Conservation (phyloP, 495 filamentous ascomycete species). For the Umbilicaria muhlenbergii region DNA sequence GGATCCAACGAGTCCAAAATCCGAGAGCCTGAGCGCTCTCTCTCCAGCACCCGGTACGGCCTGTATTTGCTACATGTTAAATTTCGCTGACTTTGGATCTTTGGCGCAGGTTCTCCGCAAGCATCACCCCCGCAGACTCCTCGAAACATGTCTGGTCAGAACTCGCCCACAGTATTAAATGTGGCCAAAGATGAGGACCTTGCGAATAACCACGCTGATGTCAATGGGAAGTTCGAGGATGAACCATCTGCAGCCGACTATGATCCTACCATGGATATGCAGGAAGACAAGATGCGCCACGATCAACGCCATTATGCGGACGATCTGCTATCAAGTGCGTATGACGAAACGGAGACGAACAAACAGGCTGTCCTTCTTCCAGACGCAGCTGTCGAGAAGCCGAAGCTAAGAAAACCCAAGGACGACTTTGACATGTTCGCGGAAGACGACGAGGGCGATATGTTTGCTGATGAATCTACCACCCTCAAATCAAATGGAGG, state of each 20-base stretch:
- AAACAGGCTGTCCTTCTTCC: constrained; percentile 42
- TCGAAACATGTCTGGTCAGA: constrained; percentile 27
- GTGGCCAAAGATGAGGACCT: constrained; percentile 48
- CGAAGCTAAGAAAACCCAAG: constrained; percentile 23
- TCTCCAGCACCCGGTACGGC: constrained; percentile 2
- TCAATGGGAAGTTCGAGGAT: constrained; percentile 43
- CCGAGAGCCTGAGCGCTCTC: constrained; percentile 6
- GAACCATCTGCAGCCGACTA: constrained; percentile 91
- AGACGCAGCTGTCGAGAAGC: constrained; percentile 22
- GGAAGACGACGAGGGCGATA: constrained; percentile 75
- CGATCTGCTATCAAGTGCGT: constrained; percentile 39
- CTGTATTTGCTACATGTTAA: constrained; percentile 9
- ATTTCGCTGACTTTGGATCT: background rate
- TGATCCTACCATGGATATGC: constrained; percentile 85
- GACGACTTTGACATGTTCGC: constrained; percentile 93
- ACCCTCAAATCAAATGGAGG: constrained; percentile 25
- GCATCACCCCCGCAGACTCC: constrained; percentile 30
- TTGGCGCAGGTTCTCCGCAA: constrained; percentile 13
- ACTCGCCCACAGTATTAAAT: constrained; percentile 37
- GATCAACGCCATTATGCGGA: constrained; percentile 41
- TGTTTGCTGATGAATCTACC: constrained; percentile 54
- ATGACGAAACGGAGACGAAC: constrained; percentile 42
- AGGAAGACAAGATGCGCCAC: constrained; percentile 65
- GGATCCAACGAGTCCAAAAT: constrained; percentile 34
- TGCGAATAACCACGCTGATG: constrained; percentile 38